Evolutionary conservation across 179 eudicot species (phyloP), one percentile per base, ranked within the genome.

Genomic region (Pouteria campechiana): DNA sequence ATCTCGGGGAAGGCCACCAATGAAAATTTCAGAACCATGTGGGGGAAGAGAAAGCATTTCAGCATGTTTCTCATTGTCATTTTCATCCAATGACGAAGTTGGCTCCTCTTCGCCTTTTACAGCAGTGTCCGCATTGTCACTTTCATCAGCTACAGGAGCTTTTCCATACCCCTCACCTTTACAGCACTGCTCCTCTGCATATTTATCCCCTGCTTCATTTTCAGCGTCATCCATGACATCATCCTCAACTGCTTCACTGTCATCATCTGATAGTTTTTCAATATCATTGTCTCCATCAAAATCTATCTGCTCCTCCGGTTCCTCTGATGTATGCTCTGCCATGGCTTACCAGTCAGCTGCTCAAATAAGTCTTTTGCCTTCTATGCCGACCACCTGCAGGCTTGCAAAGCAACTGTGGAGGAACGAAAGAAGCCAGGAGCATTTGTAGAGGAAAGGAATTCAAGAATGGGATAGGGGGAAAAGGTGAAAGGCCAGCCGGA

Each of bases 41-140:
- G 97, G 95, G 40, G 97, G 97, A 41, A 78, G 90, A 52, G 78
- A 63, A 53, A 89, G 89, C 52, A 89, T 74, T 51, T 85, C 81
- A 31, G 80, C 68, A 56, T 50, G 65, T 67, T 85, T 72, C 55
- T 74, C 74, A 24, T 64, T 69, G 20, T 66, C 81, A n/a, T 45
- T 79, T 32, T 60, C 73, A 43, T 54, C 69, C 14, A 52, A 25
- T 25, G 46, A 37, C 42, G 57, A 37, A 37, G 61, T 20, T 27
- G 55, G 50, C 28, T 66, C 65, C 20, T 67, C 83, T 29, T 70
- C 78, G 63, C 58, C 83, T 44, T 67, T 75, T 16, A 36, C 62
- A 20, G 48, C 50, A 8, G 58, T 71, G 35, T 46, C 32, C 5
- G 25, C 55, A 44, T 22, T 19, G 46, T 70, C 65, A 41, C 63